phyloP scores from a whole-genome alignment of 1,139 yeast species.

The Debaryomyces subglobosus region DNA sequence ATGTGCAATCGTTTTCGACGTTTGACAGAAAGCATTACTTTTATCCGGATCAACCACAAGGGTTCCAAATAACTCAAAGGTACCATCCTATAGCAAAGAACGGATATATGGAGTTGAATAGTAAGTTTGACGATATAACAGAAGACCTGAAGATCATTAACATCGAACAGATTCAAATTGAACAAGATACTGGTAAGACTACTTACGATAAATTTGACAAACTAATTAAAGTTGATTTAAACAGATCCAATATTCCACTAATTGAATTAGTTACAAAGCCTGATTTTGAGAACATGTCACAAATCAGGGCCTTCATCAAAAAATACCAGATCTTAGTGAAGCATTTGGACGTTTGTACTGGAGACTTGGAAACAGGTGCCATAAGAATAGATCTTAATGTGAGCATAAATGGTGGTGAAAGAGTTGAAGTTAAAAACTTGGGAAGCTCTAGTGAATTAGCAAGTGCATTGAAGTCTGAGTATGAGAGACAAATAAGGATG shows the following conservation, averaged over 20 bases:
- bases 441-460: constrained; percentile 82
- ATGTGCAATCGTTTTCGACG: constrained; percentile 56
- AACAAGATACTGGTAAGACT: constrained; percentile 93
- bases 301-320: constrained; percentile 77
- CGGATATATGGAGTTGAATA: constrained; percentile 57
- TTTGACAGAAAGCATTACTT: constrained; percentile 96
- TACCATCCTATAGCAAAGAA: constrained; percentile 75
- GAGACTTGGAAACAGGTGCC: constrained; percentile 92
- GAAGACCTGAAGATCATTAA: constrained; percentile 43
- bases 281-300: constrained; percentile 67
- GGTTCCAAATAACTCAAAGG: constrained; percentile 94
- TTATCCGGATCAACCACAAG: constrained; percentile 95
- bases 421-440: constrained; percentile 89
- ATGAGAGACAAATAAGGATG: constrained; percentile 59
- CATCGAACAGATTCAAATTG: constrained; percentile 81
- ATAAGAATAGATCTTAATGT: constrained; percentile 94
- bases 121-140: constrained; percentile 57
- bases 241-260: constrained; percentile 83
- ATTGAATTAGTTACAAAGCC: constrained; percentile 93
- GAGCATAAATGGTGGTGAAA: constrained; percentile 66
- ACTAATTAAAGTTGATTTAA: constrained; percentile 67
- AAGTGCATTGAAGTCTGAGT: constrained; percentile 78
- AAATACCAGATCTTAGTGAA: constrained; percentile 76
- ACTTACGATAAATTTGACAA: constrained; percentile 51
- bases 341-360: constrained; percentile 74